These are phyloP conservation scores for Hypoxylon sp. DNA, from an alignment of 2,329 filamentous ascomycete species.

Conservation along the genomic window DNA sequence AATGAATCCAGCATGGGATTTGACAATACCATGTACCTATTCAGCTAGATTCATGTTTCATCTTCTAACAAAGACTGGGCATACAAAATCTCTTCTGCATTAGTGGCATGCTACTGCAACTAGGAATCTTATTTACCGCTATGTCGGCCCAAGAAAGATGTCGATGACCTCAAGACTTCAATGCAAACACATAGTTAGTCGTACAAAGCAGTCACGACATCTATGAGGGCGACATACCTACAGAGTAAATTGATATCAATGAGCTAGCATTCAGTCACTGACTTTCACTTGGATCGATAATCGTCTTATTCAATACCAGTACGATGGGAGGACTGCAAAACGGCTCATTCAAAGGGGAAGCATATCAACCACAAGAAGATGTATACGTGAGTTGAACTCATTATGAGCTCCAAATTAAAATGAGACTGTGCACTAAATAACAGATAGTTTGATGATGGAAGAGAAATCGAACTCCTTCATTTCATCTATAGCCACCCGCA, in stretches of 20 bases:
- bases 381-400: slow-evolving; percentile 50
- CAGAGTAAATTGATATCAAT: too few relatives aligned
- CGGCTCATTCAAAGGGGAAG: slow-evolving; percentile 48
- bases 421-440: neutral
- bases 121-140: neutral
- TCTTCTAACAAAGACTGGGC: neutral
- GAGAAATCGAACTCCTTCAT: slow-evolving; percentile 76
- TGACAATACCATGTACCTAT: neutral
- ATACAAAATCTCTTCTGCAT: neutral
- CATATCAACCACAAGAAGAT: slow-evolving; percentile 54
- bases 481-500: slow-evolving; percentile 71
- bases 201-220: too few relatives aligned
- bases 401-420: too few relatives aligned
- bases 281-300: too few relatives aligned
- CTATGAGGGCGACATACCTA: too few relatives aligned
- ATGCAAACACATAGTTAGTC: neutral
- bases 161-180: slow-evolving; percentile 39
- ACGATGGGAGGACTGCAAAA: slow-evolving; percentile 22
- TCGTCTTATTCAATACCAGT: too few relatives aligned
- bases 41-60: too few relatives aligned
- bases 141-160: slow-evolving; percentile 2
- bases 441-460: slow-evolving; percentile 70
- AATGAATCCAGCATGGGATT: neutral
- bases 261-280: too few relatives aligned
- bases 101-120: slow-evolving; percentile 6